Evolutionary conservation across 2,329 filamentous ascomycete species (phyloP).

Genomic region (Davidsoniella neocaledoniae): DNA sequence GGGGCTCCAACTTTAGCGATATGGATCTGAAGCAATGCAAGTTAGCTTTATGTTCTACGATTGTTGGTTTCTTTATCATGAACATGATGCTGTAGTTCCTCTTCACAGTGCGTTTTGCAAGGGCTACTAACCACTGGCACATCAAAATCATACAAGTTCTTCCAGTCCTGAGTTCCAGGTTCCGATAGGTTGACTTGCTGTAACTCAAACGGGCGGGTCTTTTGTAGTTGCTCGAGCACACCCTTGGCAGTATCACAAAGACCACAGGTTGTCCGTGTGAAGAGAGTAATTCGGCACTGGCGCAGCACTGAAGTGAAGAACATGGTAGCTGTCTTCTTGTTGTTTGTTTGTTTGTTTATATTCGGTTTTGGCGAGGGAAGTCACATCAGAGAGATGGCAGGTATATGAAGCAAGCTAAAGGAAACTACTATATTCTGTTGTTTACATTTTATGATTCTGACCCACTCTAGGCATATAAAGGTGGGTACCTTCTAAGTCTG

Average conservation of each 20-base stretch:
- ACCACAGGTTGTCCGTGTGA: conserved; percentile 55
- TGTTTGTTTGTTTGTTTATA: not conserved
- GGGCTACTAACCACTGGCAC: conserved; percentile 52
- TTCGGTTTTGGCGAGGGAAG: not conserved
- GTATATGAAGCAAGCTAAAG: too few species aligned
- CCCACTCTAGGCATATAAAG: not conserved
- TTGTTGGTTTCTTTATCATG: not conserved
- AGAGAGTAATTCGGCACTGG: conserved; percentile 53
- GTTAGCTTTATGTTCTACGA: not conserved
- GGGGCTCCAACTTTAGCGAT: conserved; percentile 39
- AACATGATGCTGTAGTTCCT: not conserved
- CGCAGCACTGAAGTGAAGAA: conserved; percentile 32
- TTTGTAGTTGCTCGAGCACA: conserved; percentile 35
- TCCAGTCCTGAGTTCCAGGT: conserved; percentile 46
- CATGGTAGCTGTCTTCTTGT: conserved; percentile 23
- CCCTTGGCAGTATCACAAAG: conserved; percentile 53
- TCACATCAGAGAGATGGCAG: not conserved
- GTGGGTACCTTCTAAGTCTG: not conserved
- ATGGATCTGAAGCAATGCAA: conserved; percentile 31
- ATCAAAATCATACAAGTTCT: conserved; percentile 62
- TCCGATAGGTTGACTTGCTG: conserved; percentile 54
- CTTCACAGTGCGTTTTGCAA: not conserved
- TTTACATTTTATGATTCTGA: not conserved
- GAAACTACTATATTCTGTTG: not conserved
- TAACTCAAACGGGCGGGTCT: conserved; percentile 46